Base-by-base conservation (phyloP, 345 rosid genomes). In the Mangifera indica region DNA sequence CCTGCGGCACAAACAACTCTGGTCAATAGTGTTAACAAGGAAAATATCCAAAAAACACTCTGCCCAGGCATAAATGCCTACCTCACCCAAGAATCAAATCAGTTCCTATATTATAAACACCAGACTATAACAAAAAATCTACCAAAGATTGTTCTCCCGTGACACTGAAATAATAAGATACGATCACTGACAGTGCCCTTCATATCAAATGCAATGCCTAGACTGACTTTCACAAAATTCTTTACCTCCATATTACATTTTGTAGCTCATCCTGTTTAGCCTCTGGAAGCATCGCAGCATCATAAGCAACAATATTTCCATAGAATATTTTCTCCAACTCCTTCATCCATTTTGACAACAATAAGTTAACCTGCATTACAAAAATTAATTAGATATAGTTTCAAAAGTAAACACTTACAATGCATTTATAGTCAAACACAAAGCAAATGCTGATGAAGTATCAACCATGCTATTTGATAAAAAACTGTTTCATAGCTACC, bases 301-400 rank as follows among this genome's bases (percentile, higher is more conserved):
- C 97, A 84, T 89, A 95, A 46, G 96, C 94, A 77, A 91, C 87
- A 70, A 92, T 81, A 72, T 95, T 95, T 75, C 99, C 99, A 71
- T 89, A 95, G 65, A 95, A 91, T 82, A 95, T 92, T 82, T 81
- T 91, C 86, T 95, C 99, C 85, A 92, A 54, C 61, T 95, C 98
- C 84, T 95, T 95, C 99, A 95, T 95, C 98, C 98, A 92, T 77
- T 82, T 92, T 11, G 69, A 71, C 82, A 95, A 70, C 52, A 92
- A 80, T 78, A 95, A 85, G 83, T 92, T 95, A 81, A 95, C 99
- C 97, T 92, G 84, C 75, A 52, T 75, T 62, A 53, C 67, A 69
- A 63, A 64, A 58, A 72, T 42, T 5, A 63, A 72, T 49, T 29
- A 59, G 74, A 37, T 2, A 62, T 25, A 66, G 63, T 65, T 4